Base-by-base conservation (phyloP, 441 rosid species). In the Syzygium malaccense region DNA sequence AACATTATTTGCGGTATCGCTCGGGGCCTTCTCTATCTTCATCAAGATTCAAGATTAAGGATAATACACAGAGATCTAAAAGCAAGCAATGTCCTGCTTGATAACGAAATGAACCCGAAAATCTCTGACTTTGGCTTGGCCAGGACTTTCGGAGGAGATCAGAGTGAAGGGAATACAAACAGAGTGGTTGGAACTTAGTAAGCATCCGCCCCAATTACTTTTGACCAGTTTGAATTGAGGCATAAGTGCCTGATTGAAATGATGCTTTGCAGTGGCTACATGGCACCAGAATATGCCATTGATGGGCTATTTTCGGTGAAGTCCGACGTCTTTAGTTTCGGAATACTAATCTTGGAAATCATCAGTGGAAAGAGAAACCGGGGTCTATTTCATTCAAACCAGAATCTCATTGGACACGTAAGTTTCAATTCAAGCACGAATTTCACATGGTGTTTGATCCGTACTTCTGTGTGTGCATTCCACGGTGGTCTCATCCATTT, bases 101-200 rank as follows among this genome's bases (percentile, higher is more conserved):
- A 92, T 55, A 32, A 68, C 3, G 88, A 89, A 17, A 92, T 91
- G 93, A 92, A 87, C 55, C 92, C 93, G 0, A 93, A 93, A 85
- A 92, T 93, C 45, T 92, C 93, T 6, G 93, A 93, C 58, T 92
- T 93, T 75, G 92, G 91, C 83, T 30, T 92, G 93, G 92, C 93
- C 14, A 91, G 87, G 89, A 88, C 89, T 58, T 90, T 91, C 56
- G 91, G 93, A 55, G 94, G 94, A 84, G 92, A 90, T 57, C 86
- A 92, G n/a, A 58, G 62, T 17, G 91, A 91, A 89, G 91, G 88
- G 79, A 90, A 87, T 78, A 92, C 93, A 45, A 86, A 86, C 55
- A 92, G 93, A 86, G 94, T 93, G 7, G 95, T 94, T 28, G 94
- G 95, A 45, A 94, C 96, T 6, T 94, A 90, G 94, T 91, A 93